phyloP scores from a whole-genome alignment of 176 grass and related monocot genomes.

The Lolium perenne region DNA sequence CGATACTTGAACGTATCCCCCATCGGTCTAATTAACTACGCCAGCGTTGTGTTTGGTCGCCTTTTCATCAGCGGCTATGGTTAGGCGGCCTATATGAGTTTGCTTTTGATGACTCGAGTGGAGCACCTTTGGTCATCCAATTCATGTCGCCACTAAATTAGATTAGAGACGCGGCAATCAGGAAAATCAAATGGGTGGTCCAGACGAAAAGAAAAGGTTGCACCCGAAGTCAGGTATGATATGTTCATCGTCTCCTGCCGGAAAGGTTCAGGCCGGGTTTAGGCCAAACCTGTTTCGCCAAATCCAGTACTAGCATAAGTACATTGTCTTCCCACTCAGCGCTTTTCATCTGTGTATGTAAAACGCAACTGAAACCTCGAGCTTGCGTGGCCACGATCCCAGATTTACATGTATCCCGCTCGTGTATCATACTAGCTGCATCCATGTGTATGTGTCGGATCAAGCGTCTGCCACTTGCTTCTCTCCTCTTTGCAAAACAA shows the following conservation, averaged over 20 bases:
- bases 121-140: conserved; percentile 21
- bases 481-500: conserved; percentile 32
- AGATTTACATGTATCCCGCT: not conserved
- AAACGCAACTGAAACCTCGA: not conserved
- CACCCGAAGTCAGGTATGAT: not conserved
- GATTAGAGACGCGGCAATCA: conserved; percentile 28
- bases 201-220: not conserved
- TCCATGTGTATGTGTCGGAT: conserved; percentile 42
- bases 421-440: conserved; percentile 6
- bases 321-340: not conserved
- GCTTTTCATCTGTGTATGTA: not conserved
- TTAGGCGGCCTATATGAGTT: conserved; percentile 17
- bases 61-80: conserved; percentile 49
- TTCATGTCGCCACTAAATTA: conserved; percentile 33
- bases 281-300: not conserved
- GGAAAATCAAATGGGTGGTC: conserved; percentile 17
- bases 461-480: conserved; percentile 32
- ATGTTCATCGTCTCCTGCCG: not conserved
- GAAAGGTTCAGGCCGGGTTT: not conserved
- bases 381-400: not conserved
- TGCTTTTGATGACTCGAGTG: conserved; percentile 28
- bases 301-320: not conserved
- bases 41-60: not conserved
- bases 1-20: not conserved
- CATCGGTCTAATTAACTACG: conserved; percentile 8